These are phyloP conservation scores for Fusarium sp. DNA, from an alignment of 2,329 filamentous ascomycete species.

Conservation along the genomic window DNA sequence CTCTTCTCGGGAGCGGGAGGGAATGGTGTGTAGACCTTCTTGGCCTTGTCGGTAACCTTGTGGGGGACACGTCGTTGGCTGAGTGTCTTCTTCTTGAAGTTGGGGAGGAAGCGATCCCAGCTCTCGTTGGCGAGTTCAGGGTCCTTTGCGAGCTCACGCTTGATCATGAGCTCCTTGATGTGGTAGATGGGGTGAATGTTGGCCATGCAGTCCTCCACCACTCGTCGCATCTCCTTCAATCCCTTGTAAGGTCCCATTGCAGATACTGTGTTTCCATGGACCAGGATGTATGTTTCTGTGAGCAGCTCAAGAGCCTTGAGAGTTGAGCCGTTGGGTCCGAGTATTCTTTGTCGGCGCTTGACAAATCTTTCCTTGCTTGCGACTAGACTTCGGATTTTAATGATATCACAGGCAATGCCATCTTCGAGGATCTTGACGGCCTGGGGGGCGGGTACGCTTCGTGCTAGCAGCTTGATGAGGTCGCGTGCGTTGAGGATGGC, in stretches of 20 bases:
- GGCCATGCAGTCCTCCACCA: slow-evolving; percentile 96
- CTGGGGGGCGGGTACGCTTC: slow-evolving; percentile 93
- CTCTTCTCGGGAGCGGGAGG: slow-evolving; percentile 97
- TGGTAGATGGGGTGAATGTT: slow-evolving; percentile 97
- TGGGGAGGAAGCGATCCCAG: slow-evolving; percentile 96
- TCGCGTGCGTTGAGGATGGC: slow-evolving; percentile 95
- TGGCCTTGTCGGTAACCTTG: slow-evolving; percentile 92
- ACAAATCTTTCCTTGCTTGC: slow-evolving; percentile 96
- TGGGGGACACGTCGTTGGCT: slow-evolving; percentile 86
- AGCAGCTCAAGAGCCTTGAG: slow-evolving; percentile 94
- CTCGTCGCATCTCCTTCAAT: slow-evolving; percentile 89
- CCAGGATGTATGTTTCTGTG: slow-evolving; percentile 92
- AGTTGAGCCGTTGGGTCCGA: slow-evolving; percentile 92
- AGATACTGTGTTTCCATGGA: slow-evolving; percentile 95
- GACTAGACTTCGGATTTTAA: slow-evolving; percentile 93
- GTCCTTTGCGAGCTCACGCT: slow-evolving; percentile 91
- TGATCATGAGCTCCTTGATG: slow-evolving; percentile 87
- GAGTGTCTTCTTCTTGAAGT: slow-evolving; percentile 95
- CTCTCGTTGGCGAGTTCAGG: slow-evolving; percentile 88
- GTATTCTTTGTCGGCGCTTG: slow-evolving; percentile 91
- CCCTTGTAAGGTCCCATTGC: slow-evolving; percentile 95
- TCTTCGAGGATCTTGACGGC: slow-evolving; percentile 96
- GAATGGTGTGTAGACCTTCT: slow-evolving; percentile 97
- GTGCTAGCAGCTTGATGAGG: slow-evolving; percentile 90
- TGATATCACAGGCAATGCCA: slow-evolving; percentile 91